A percentile compares a stretch with the other conserved stretches of the same genome.
Evolutionary conservation across 2,329 filamentous ascomycete species (phyloP).

Genomic region (Arthroderma uncinatum): DNA sequence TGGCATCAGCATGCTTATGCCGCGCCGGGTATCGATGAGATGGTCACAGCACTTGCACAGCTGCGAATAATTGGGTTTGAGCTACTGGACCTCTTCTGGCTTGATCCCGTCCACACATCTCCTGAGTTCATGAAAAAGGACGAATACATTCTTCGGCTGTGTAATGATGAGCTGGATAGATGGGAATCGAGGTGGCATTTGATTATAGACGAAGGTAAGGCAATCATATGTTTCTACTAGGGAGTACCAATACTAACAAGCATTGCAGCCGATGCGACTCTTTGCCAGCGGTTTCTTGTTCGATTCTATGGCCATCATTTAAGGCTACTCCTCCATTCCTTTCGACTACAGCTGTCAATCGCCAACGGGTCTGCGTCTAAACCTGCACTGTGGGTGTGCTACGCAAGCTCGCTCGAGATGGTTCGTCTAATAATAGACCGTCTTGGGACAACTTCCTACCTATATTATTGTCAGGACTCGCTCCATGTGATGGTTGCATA

Average conservation of each 20-base stretch:
- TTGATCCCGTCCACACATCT: slow-evolving; percentile 13
- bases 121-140: slow-evolving; percentile 13
- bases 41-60: slow-evolving; percentile 30
- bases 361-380: slow-evolving; percentile 15
- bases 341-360: slow-evolving; percentile 27
- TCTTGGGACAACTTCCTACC: slow-evolving; percentile 20
- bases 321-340: slow-evolving; percentile 29
- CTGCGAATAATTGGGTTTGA: slow-evolving; percentile 30
- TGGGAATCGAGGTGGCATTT: slow-evolving; percentile 17
- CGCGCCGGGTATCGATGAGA: slow-evolving; percentile 23
- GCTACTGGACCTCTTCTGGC: slow-evolving; percentile 21
- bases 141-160: slow-evolving; percentile 14
- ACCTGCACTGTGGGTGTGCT: slow-evolving; percentile 18
- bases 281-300: slow-evolving; percentile 29
- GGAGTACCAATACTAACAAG: not conserved
- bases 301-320: slow-evolving; percentile 33
- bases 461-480: slow-evolving; percentile 35
- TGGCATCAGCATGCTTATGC: slow-evolving; percentile 27
- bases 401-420: slow-evolving; percentile 24
- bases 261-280: slow-evolving; percentile 13
- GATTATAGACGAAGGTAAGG: slow-evolving; percentile 14
- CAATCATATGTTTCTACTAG: not conserved
- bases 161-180: slow-evolving; percentile 16
- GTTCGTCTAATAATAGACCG: slow-evolving; percentile 24
- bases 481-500: slow-evolving; percentile 37